Percentiles rank a stretch among this genome's conserved stretches.
These are phyloP conservation scores for Smallanthus sonchifolius DNA, from an alignment of 129 eudicot species.

Conservation along the genomic window DNA sequence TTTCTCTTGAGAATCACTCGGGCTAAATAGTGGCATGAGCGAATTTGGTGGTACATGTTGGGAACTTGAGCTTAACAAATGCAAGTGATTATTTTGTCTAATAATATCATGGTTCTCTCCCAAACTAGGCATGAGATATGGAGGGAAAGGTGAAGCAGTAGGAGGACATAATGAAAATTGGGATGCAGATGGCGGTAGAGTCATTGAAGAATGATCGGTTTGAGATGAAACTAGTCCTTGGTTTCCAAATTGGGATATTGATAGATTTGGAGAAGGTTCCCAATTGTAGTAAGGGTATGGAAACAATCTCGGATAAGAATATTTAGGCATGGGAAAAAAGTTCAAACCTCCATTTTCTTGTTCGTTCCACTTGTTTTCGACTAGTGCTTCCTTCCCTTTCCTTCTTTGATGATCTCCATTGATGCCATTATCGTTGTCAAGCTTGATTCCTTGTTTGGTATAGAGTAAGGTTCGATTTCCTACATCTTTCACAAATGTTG, in stretches of 20 bases:
- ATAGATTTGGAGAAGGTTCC: constrained; percentile 65
- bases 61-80: constrained; percentile 45
- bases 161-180: constrained; percentile 49
- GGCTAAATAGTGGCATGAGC: constrained; percentile 39
- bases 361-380: constrained; percentile 38
- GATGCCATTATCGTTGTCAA: constrained; percentile 21
- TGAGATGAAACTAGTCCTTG: constrained; percentile 45
- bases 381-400: constrained; percentile 40
- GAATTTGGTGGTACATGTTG: constrained; percentile 39
- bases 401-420: constrained; percentile 32
- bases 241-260: constrained; percentile 62
- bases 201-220: constrained; percentile 27
- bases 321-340: constrained; percentile 55
- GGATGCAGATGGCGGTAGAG: constrained; percentile 42
- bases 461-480: constrained; percentile 29
- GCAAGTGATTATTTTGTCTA: constrained; percentile 48
- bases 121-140: constrained; percentile 23
- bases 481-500: constrained; percentile 39
- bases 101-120: constrained; percentile 40
- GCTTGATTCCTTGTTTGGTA: constrained; percentile 38
- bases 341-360: constrained; percentile 57
- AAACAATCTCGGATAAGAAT: constrained; percentile 38
- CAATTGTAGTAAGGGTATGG: constrained; percentile 50
- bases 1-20: constrained; percentile 45
- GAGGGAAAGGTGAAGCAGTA: constrained; percentile 41